Evolutionary conservation across 306 rosid species (phyloP).

Genomic region (Alnus rubra): DNA sequence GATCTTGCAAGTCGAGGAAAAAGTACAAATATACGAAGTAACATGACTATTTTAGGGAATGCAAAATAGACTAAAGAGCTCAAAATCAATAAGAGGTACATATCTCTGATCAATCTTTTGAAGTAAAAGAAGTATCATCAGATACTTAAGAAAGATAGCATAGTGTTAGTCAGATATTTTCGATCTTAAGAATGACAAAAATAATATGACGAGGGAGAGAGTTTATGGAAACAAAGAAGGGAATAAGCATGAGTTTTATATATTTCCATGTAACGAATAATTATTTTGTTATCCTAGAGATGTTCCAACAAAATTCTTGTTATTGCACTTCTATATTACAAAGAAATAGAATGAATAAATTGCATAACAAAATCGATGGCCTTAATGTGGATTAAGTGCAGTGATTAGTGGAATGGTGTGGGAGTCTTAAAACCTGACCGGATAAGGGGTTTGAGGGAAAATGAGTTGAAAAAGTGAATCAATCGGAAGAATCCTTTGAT

Average conservation of each 20-base stretch:
- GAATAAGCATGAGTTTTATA: neutral
- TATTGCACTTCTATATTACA: neutral
- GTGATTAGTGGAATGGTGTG: neutral
- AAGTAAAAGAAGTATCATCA: neutral
- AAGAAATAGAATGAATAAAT: neutral
- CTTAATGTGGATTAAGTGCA: neutral
- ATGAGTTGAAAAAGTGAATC: neutral
- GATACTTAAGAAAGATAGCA: neutral
- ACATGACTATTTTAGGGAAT: neutral
- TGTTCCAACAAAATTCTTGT: neutral
- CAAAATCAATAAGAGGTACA: neutral
- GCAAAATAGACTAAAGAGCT: neutral
- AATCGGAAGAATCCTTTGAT: neutral
- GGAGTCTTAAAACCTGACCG: too few relatives aligned
- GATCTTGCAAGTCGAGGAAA: conserved; percentile 4
- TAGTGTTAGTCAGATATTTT: neutral
- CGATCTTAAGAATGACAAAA: neutral
- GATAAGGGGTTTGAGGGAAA: neutral
- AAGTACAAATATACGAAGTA: neutral
- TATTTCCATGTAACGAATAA: neutral
- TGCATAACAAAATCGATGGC: neutral
- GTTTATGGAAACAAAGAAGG: neutral
- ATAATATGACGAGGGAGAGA: neutral
- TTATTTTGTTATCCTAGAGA: neutral
- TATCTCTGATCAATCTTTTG: neutral